Conservation (phyloP, 2,329 filamentous ascomycete genomes). For the Chaetomiaceae sp. region DNA sequence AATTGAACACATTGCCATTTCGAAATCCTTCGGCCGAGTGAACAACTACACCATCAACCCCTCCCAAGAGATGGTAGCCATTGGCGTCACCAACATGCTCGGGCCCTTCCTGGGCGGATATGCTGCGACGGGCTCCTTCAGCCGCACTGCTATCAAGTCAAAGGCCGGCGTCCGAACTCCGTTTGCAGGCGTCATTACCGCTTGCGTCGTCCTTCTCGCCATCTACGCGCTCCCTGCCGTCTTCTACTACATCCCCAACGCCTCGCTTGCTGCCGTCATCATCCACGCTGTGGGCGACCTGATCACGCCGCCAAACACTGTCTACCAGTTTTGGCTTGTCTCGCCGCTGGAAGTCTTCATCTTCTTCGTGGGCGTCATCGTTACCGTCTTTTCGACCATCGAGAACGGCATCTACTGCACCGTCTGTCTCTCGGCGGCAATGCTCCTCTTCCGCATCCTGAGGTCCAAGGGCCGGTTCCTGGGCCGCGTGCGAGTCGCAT, state of each 20-base stretch:
- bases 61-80: slow-evolving; percentile 92
- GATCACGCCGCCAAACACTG: slow-evolving; percentile 82
- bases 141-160: slow-evolving; percentile 91
- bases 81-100: slow-evolving; percentile 83
- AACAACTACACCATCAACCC: slow-evolving; percentile 97
- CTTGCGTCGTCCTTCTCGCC: slow-evolving; percentile 76
- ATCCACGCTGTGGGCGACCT: slow-evolving; percentile 94
- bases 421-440: slow-evolving; percentile 66
- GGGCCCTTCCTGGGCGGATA: slow-evolving; percentile 91
- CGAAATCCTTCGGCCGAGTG: slow-evolving; percentile 91
- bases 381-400: slow-evolving; percentile 82
- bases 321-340: slow-evolving; percentile 94
- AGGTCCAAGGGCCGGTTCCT: slow-evolving; percentile 80
- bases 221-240: slow-evolving; percentile 84
- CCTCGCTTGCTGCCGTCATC: slow-evolving; percentile 79
- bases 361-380: slow-evolving; percentile 88
- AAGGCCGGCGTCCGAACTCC: slow-evolving; percentile 93
- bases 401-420: slow-evolving; percentile 92
- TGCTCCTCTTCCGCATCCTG: slow-evolving; percentile 79
- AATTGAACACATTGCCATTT: slow-evolving; percentile 95
- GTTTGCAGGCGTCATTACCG: slow-evolving; percentile 84
- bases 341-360: slow-evolving; percentile 86
- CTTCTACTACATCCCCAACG: slow-evolving; percentile 89
- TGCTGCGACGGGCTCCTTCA: slow-evolving; percentile 92
- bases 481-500: slow-evolving; percentile 77